Evolutionary conservation across 75 land plant genomes (phyloP), one percentile per base, ranked within the genome.

Genomic region (Picea glauca): DNA sequence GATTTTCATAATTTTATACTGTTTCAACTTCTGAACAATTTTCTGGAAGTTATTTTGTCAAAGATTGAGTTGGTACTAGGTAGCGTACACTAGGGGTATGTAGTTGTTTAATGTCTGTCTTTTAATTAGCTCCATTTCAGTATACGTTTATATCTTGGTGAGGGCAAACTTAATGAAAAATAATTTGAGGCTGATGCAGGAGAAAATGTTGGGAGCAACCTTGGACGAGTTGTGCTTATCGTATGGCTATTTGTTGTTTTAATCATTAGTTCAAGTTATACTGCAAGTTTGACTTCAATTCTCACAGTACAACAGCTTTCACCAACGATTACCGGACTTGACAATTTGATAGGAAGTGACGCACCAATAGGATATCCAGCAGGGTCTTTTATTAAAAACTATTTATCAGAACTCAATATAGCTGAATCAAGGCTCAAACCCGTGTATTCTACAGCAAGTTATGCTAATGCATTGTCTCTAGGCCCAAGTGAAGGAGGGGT

Each of bases 401-500:
- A 38, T 38, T 38, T 38, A 38, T 38, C 3, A 38, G 4, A 38
- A 38, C 38, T 38, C 38, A 38, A 38, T 38, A 38, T 38, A 38
- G 38, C 38, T 38, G 1, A 38, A 38, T 38, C 1, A 38, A 38
- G 38, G 38, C 38, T 38, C 38, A 1, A 2, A 2, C 38, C 1
- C 3, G 1, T 38, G 3, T 2, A 38, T 38, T 2, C 0, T 38
- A 85, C 86, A 43, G 87, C 83, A 74, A 86, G 72, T 60, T 91
- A 87, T 86, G 84, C 88, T 21, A 31, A 15, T n/a, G 88, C 90
- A 4, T 86, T 93, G 58, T 43, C 74, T 57, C 33, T 7, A 20
- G 92, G 89, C 23, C 87, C 89, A 17, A 60, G 59, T 50, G 67
- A 83, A 63, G 92, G 95, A 15, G 91, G 92, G 26, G 94, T 91